These are phyloP conservation scores for Tieghemiomyces parasiticus DNA, from an alignment of 192 early-diverging fungal species.

Conservation along the genomic window DNA sequence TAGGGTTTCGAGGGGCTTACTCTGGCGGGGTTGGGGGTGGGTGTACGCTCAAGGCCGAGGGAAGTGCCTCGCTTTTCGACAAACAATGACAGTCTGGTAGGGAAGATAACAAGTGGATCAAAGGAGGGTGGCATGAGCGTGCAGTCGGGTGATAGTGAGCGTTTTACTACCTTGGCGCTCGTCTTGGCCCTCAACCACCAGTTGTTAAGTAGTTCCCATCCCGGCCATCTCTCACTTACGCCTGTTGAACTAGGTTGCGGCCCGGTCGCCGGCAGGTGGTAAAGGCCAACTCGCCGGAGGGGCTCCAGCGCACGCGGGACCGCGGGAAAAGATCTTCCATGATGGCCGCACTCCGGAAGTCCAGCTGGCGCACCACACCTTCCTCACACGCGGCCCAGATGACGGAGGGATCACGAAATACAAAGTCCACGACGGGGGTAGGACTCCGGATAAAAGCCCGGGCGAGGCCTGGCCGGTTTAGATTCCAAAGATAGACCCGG, in stretches of 20 bases:
- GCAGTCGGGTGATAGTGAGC: too few relatives aligned
- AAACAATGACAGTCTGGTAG: too few relatives aligned
- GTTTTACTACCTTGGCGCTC: too few relatives aligned
- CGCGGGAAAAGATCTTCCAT: conserved; percentile 8
- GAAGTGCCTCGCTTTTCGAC: too few relatives aligned
- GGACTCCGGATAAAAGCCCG: conserved; percentile 1
- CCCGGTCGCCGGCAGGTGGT: neutral
- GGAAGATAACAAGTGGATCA: too few relatives aligned
- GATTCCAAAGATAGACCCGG: conserved; percentile 29
- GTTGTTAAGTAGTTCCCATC: too few relatives aligned
- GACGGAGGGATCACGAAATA: neutral
- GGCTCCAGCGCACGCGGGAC: conserved; percentile 6
- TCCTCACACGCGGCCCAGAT: conserved; percentile 6
- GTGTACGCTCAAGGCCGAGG: too few relatives aligned
- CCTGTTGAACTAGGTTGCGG: neutral
- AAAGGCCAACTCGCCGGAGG: conserved; percentile 7
- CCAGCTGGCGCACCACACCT: neutral
- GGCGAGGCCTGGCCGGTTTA: conserved; percentile 24
- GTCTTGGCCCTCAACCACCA: too few relatives aligned
- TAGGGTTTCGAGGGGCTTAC: too few relatives aligned
- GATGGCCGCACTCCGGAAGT: conserved; percentile 7
- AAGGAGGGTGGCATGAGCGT: too few relatives aligned
- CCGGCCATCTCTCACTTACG: too few relatives aligned
- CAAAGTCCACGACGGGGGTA: conserved; percentile 7
- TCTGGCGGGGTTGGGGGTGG: too few relatives aligned